A percentile compares a stretch with the other conserved stretches of the same genome.
These are phyloP conservation scores for Chamaecyparis obtusa DNA, from an alignment of 75 land plant genomes.

Conservation along the genomic window DNA sequence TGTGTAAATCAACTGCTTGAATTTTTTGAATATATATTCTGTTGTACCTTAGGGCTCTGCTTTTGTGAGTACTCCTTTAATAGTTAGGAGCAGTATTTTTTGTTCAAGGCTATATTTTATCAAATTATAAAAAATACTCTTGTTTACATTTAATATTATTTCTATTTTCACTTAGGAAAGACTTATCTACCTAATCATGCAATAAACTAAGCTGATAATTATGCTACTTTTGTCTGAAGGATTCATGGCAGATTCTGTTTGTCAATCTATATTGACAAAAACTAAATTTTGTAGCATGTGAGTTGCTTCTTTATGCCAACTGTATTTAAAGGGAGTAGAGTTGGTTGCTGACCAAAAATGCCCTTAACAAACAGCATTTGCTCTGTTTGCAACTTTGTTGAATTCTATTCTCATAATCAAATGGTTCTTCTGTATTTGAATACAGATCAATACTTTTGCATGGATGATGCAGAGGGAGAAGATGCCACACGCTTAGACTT, in stretches of 20 bases:
- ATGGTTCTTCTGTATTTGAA: not conserved
- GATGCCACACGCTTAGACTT: conserved; percentile 42
- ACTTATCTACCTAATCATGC: not conserved
- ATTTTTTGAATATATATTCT: not conserved
- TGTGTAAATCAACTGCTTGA: not conserved
- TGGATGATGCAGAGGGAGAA: conserved; percentile 44
- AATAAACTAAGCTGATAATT: not conserved
- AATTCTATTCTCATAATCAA: not conserved
- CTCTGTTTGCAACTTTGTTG: not conserved
- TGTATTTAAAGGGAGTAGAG: not conserved
- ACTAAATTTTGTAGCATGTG: not conserved
- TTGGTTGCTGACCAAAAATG: not conserved
- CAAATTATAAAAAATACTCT: not conserved
- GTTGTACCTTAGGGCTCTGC: not conserved
- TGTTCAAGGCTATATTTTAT: not conserved
- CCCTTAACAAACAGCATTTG: not conserved
- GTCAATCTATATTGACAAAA: not conserved
- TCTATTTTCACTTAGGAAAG: not conserved
- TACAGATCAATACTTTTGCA: conserved; percentile 29
- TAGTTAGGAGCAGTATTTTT: not conserved
- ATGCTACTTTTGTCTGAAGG: not conserved
- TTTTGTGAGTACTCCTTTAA: not conserved
- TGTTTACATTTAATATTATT: not conserved
- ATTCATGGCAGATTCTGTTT: not conserved
- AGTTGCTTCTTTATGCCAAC: too few species aligned